phyloP scores from a whole-genome alignment of 1,139 yeast species.

The Saccharomycopsis hybrid region DNA sequence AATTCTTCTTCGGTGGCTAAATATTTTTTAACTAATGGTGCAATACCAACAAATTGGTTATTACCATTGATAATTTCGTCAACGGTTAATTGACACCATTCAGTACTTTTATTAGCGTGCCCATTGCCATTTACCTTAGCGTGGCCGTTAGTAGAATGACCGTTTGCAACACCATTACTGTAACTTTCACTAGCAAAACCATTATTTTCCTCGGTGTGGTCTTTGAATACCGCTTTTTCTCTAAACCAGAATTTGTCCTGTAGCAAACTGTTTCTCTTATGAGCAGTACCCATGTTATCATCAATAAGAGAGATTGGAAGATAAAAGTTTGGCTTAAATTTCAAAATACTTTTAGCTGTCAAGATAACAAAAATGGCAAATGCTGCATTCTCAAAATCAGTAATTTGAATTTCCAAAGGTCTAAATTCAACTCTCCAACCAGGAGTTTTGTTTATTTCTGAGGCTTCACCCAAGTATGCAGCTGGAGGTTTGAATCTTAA shows the following conservation, averaged over 20 bases:
- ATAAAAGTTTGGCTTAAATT: slow-evolving; percentile 65
- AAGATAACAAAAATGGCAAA: slow-evolving; percentile 68
- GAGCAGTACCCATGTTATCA: slow-evolving; percentile 81
- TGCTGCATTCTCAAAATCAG: slow-evolving; percentile 97
- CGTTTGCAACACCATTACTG: slow-evolving; percentile 18
- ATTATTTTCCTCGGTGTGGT: slow-evolving; percentile 11
- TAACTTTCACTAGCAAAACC: slow-evolving; percentile 9
- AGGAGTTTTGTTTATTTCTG: slow-evolving; percentile 38
- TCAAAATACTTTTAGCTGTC: slow-evolving; percentile 64
- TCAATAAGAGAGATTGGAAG: slow-evolving; percentile 81
- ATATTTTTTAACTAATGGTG: slow-evolving; percentile 41
- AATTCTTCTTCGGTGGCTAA: slow-evolving; percentile 31
- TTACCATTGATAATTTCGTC: slow-evolving; percentile 75
- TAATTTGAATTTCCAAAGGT: slow-evolving; percentile 89
- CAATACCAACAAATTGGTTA: slow-evolving; percentile 42
- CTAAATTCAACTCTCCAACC: slow-evolving; percentile 99
- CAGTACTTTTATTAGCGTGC: slow-evolving; percentile 22
- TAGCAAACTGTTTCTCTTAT: slow-evolving; percentile 58
- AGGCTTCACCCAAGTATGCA: slow-evolving; percentile 4
- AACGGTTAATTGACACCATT: slow-evolving; percentile 38
- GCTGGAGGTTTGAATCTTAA: slow-evolving; percentile 86
- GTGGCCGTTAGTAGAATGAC: slow-evolving; percentile 4
- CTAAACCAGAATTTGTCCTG: slow-evolving; percentile 64
- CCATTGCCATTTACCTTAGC: slow-evolving; percentile 10
- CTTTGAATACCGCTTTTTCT: slow-evolving; percentile 26